These are phyloP conservation scores for Asterionellopsis glacialis DNA, from an alignment of 108 stramenopile genomes.

Conservation along the genomic window DNA sequence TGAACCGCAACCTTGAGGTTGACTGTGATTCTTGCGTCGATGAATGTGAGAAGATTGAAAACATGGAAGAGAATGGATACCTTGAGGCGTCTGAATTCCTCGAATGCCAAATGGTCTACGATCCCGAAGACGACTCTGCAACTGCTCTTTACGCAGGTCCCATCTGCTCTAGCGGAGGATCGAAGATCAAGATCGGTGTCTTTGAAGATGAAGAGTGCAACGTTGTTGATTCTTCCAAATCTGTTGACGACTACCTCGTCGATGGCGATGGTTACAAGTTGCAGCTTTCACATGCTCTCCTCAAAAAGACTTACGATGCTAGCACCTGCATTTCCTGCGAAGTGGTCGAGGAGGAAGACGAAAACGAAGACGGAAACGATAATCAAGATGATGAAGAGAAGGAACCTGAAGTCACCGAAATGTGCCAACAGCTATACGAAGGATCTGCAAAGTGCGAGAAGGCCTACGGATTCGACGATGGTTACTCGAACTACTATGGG, in stretches of 20 bases:
- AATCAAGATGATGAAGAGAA: conserved; percentile 28
- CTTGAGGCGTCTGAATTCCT: conserved; percentile 79
- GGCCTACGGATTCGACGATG: conserved; percentile 63
- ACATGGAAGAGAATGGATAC: conserved; percentile 87
- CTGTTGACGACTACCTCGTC: conserved; percentile 68
- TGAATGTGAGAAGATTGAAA: conserved; percentile 86
- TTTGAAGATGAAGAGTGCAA: conserved; percentile 74
- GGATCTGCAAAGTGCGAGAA: conserved; percentile 80
- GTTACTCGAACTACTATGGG: conserved; percentile 29
- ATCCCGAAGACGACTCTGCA: conserved; percentile 53
- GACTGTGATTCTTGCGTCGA: conserved; percentile 68
- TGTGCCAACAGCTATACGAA: conserved; percentile 71
- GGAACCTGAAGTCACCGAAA: conserved; percentile 43
- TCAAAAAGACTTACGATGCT: conserved; percentile 68
- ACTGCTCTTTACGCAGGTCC: conserved; percentile 66
- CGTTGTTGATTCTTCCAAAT: conserved; percentile 42
- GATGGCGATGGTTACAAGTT: conserved; percentile 40
- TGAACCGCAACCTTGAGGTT: conserved; percentile 22
- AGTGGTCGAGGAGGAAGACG: conserved; percentile 17
- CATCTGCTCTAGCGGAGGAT: conserved; percentile 58
- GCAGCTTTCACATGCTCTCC: conserved; percentile 74
- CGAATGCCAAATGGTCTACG: conserved; percentile 62
- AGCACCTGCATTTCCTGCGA: conserved; percentile 66
- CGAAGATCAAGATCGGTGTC: conserved; percentile 86
- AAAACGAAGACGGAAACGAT: conserved; percentile 16